Percentiles rank a stretch among this genome's conserved stretches.
These are phyloP conservation scores for Sherardia arvensis DNA, from an alignment of 257 asterid species.

Conservation along the genomic window DNA sequence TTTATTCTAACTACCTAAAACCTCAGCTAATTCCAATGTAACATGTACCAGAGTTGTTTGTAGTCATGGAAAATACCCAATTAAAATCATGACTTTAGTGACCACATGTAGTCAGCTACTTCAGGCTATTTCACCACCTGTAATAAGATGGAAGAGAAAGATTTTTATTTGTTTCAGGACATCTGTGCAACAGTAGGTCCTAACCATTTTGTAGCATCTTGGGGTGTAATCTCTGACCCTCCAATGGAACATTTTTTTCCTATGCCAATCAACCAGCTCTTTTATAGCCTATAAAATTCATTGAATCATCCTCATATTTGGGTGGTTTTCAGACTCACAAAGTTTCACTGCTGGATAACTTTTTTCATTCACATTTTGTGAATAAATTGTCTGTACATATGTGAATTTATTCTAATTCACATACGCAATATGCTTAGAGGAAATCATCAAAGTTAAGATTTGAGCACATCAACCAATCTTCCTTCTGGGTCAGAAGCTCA, in stretches of 20 bases:
- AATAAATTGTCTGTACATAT: not conserved
- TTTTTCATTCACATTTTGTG: not conserved
- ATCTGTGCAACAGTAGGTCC: not conserved
- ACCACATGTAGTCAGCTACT: not conserved
- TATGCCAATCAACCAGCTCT: not conserved
- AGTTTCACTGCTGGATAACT: not conserved
- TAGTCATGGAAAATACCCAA: not conserved
- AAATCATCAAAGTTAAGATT: not conserved
- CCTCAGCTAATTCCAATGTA: not conserved
- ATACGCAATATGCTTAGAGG: not conserved
- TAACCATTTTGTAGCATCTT: not conserved
- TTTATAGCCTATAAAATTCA: not conserved
- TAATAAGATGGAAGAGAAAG: not conserved
- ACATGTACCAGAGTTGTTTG: not conserved
- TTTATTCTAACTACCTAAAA: not conserved
- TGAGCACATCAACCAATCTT: not conserved
- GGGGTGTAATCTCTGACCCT: not conserved
- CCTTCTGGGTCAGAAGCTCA: not conserved
- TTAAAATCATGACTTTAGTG: not conserved
- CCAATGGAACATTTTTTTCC: not conserved
- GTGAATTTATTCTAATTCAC: not conserved
- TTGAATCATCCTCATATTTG: not conserved
- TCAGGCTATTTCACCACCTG: not conserved
- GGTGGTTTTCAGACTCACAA: not conserved
- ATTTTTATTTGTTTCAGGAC: not conserved